Evolutionary conservation across 2,329 filamentous ascomycete species (phyloP), one percentile per base, ranked within the genome.

Genomic region (Metarhizium sp.): DNA sequence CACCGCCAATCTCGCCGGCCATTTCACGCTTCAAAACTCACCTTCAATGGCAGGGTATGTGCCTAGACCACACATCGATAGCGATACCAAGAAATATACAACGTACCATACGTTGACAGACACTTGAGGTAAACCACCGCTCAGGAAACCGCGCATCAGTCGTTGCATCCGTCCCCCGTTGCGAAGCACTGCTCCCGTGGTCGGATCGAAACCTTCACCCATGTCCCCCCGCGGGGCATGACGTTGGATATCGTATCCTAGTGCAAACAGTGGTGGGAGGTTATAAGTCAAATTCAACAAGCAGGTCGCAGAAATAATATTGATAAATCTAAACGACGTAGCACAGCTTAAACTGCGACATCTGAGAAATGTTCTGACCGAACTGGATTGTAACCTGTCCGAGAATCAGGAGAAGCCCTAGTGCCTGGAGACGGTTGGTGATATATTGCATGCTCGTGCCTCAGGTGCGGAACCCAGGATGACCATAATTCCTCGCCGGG

Each of bases 251-350:
- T 58, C 58, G 47, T 55, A 60, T 14, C 58, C 58, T 3, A 63
- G 48, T 14, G 59, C 59, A 47, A 62, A 57, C 7, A 64, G 50
- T 7, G 78, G 76, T 0, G 80, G 79, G 61, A 84, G 78, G 2
- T 78, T 81, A 66, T 84, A 85, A 3, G 77, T 79, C 66, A 84
- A 82, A 57, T 81, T 76, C 53, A 84, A 64, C 55, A 82, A 79
- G 60, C 76, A 80, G 2, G 80, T 65, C 2, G 79, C 79, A 3
- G 74, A 75, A 20, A 83, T 75, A 47, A 84, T 69, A 3, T 72
- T 72, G 29, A 72, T 69, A 47, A 80, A 65, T 49, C 71, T 72
- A 81, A 8, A 76, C 73, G 45, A 75, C 71, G 63, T 78, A 83
- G 68, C 79, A 83, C 11, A 82, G 64, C 0, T 67, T 34, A 11